Conservation (phyloP, 164 flowering plant species). For the Taxillus chinensis region DNA sequence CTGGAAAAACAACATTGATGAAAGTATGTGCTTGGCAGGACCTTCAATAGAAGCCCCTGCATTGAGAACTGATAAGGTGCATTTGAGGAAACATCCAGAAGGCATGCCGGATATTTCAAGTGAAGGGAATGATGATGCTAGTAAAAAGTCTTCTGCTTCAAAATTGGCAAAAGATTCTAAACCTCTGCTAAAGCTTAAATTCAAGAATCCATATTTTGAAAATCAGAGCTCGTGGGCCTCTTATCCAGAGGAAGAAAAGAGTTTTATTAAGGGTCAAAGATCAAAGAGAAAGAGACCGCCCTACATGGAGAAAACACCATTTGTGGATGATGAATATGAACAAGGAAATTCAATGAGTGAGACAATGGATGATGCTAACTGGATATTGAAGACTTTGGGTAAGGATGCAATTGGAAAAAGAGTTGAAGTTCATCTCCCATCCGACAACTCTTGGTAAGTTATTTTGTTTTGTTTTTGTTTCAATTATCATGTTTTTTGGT, state of each 20-base stretch:
- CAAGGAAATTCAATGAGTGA: slow-evolving; percentile 44
- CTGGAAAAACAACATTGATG: slow-evolving; percentile 30
- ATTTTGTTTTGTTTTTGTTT: no score
- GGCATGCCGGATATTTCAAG: slow-evolving; percentile 14
- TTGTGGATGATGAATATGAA: slow-evolving; percentile 35
- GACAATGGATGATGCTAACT: slow-evolving; percentile 67
- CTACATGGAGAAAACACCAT: slow-evolving; percentile 28
- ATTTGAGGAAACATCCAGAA: slow-evolving; percentile 30
- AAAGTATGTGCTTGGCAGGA: slow-evolving; percentile 14
- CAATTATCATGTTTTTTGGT: no score
- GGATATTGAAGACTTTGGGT: slow-evolving; percentile 92
- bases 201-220: slow-evolving; percentile 55
- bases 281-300: slow-evolving; percentile 87
- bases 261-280: slow-evolving; percentile 77
- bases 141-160: slow-evolving; percentile 19
- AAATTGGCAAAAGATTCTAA: slow-evolving; percentile 48
- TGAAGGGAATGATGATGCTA: slow-evolving; percentile 22
- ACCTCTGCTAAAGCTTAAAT: slow-evolving; percentile 69
- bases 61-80: slow-evolving; percentile 27
- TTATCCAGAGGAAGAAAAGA: slow-evolving; percentile 60
- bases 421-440: slow-evolving; percentile 79
- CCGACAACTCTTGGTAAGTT: slow-evolving; percentile 83
- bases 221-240: slow-evolving; percentile 40
- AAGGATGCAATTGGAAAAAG: slow-evolving; percentile 91
- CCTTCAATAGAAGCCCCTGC: slow-evolving; percentile 20